These are phyloP conservation scores for Herpetospermum pedunculosum DNA, from an alignment of 306 rosid genomes.

Conservation along the genomic window DNA sequence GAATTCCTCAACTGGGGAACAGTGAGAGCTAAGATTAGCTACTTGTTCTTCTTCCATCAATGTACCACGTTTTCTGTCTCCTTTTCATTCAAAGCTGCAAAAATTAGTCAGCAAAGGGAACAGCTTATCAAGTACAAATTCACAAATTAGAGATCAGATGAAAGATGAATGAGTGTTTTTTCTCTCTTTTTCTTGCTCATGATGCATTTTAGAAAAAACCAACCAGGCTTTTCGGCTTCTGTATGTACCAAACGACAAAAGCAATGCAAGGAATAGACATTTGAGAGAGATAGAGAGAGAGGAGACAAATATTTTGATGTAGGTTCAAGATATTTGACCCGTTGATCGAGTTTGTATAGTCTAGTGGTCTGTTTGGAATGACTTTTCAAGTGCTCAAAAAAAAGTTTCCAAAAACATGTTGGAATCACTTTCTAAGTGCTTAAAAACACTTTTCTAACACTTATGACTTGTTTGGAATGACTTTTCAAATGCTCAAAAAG, in stretches of 20 bases:
- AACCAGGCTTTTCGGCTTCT: neutral
- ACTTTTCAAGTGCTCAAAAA: no score
- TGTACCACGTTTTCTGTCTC: slow-evolving; percentile 13
- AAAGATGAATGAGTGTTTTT: neutral
- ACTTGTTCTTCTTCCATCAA: slow-evolving; percentile 4
- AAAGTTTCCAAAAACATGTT: no score
- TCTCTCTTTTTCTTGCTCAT: neutral
- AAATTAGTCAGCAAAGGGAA: neutral
- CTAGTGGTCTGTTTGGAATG: no score
- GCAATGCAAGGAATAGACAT: neutral
- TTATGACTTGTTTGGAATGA: no score
- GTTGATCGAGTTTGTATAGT: neutral
- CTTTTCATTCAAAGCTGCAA: neutral
- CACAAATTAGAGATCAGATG: neutral
- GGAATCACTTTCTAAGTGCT: no score
- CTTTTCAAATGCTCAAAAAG: no score
- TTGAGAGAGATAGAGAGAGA: neutral
- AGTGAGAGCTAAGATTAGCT: neutral
- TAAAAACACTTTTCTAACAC: no score
- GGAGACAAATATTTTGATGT: neutral
- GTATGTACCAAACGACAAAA: neutral
- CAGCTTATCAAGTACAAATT: neutral
- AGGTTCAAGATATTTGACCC: neutral
- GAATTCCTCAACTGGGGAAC: slow-evolving; percentile 17
- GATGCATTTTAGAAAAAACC: neutral